Evolutionary conservation across 192 early-diverging fungal species (phyloP), one percentile per base, ranked within the genome.

Genomic region (Polychytrium aggregatum): DNA sequence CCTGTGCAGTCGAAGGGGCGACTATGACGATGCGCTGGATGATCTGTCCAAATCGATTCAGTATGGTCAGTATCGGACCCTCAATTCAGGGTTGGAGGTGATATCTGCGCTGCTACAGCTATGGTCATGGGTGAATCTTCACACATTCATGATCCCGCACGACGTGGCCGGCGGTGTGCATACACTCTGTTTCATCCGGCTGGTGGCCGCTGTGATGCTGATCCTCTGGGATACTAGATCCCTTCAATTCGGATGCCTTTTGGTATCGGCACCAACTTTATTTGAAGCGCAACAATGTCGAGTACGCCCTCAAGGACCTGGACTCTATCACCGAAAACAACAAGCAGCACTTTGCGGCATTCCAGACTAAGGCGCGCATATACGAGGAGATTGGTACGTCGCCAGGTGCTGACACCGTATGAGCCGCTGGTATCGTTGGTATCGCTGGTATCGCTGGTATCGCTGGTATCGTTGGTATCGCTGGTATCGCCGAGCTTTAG

Each of bases 221-320:
- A 4, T 4, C 31, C 4, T 33, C 6, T 33, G 31, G 6, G 6
- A 33, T 33, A 9, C 25, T 2, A 71, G 73, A 76, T 48, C 73
- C 73, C 2, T 71, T 71, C 43, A 65, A 76, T 44, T 63, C 73
- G 1, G 73, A 76, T 44, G 68, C 64, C 0, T 38, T 58, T 13
- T 76, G 73, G 73, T 61, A 67, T 41, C 52, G 73, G 22, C 73
- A 76, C 46, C 73, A 76, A 44, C 50, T 76, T 20, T 51, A 63
- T 45, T 50, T 76, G 28, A 20, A 65, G 34, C 37, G 27, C 34
- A 60, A 62, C 21, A 50, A 71, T 45, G 55, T 61, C 3, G 66
- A 76, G 34, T 25, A 40, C 2, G 73, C 68, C 3, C 31, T 76
- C 1, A 52, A 56, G 34, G 73, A 76, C 46, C 51, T 76, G 26